A percentile compares a stretch with the other conserved stretches of the same genome.
Evolutionary conservation across 352 stramenopile genomes (phyloP).

Genomic region (Globisporangium takayamanum): DNA sequence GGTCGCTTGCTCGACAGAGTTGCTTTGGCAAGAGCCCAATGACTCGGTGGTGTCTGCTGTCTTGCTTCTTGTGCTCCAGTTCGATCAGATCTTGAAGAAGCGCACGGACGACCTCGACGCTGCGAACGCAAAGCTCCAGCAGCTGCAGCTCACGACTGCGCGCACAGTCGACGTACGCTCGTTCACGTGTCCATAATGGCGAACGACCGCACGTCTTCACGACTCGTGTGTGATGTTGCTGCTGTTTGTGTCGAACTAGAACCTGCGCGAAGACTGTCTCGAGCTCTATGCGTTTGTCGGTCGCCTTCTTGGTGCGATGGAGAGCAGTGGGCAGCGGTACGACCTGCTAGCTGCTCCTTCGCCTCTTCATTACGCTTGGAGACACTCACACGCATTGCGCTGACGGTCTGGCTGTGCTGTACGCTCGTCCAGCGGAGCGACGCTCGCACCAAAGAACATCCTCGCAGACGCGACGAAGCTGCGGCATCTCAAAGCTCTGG

Average conservation of each 20-base stretch:
- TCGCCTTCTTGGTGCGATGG: constrained; percentile 22
- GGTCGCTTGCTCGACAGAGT: neutral
- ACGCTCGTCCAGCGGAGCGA: constrained; percentile 5
- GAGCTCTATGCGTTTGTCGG: constrained; percentile 65
- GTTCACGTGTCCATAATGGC: neutral
- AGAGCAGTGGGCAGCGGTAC: constrained; percentile 17
- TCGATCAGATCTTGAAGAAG: constrained; percentile 54
- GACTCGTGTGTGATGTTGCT: neutral
- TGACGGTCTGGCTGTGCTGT: neutral
- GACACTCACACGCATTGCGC: neutral
- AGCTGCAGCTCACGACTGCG: constrained; percentile 26
- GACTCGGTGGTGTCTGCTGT: neutral
- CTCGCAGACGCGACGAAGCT: constrained; percentile 61
- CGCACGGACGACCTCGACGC: constrained; percentile 36
- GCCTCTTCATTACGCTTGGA: neutral
- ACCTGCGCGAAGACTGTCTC: constrained; percentile 54
- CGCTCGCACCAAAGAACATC: constrained; percentile 53
- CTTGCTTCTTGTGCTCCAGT: constrained; percentile 17
- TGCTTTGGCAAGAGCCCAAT: neutral
- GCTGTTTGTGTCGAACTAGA: constrained; percentile 20
- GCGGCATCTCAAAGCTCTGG: constrained; percentile 62
- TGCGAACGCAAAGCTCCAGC: constrained; percentile 28
- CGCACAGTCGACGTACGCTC: constrained; percentile 38
- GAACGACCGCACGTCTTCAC: neutral
- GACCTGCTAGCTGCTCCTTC: neutral